phyloP scores from a whole-genome alignment of 306 rosid species.

The Vigna unguiculata region DNA sequence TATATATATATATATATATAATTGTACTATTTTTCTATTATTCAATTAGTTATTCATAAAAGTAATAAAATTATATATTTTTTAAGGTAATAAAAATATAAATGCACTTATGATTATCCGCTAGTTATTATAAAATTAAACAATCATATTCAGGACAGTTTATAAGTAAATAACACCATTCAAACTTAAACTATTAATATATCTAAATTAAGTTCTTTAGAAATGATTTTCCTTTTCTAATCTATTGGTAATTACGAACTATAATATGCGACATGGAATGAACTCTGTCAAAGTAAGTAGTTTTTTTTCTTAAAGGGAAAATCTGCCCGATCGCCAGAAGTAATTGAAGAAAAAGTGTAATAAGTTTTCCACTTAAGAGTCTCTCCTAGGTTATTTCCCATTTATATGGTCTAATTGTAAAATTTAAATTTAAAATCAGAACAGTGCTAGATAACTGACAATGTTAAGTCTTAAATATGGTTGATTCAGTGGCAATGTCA shows the following conservation, averaged over 20 bases:
- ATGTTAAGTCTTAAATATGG: constrained; percentile 26
- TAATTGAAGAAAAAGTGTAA: not conserved
- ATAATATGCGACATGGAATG: not conserved
- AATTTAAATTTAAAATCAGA: not conserved
- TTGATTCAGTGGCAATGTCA: constrained; percentile 18
- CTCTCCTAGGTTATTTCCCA: not conserved
- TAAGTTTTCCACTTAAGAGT: not conserved
- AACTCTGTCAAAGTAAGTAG: not conserved
- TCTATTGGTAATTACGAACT: not conserved
- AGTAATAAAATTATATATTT: too few relatives aligned
- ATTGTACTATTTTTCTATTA: too few relatives aligned
- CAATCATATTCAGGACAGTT: not conserved
- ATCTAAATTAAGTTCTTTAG: not conserved
- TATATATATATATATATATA: too few relatives aligned
- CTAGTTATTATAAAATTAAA: not conserved
- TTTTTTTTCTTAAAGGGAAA: not conserved
- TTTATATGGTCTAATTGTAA: not conserved
- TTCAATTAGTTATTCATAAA: too few relatives aligned
- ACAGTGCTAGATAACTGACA: not conserved
- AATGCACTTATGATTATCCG: too few relatives aligned
- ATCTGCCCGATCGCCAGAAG: not conserved
- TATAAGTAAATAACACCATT: not conserved
- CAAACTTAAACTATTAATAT: not conserved
- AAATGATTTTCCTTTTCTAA: not conserved
- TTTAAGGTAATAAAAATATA: too few relatives aligned